Conservation (phyloP, 768 basidiomycete species). For the Coprinopsis strossmayeri region DNA sequence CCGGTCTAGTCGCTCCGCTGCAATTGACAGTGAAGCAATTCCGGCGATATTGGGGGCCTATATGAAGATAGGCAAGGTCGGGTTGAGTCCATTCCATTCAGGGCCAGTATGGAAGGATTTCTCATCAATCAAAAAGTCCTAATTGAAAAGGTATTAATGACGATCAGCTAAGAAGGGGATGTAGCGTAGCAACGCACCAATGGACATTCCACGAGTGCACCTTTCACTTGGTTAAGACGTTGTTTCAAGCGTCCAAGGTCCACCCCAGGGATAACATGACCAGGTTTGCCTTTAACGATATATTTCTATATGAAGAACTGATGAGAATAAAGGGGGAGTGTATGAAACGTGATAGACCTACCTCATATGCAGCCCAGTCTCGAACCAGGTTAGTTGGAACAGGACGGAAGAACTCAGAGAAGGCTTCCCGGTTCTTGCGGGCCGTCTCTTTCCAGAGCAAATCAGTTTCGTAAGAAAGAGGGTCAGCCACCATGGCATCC, state of each 20-base stretch:
- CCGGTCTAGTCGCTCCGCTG: too few relatives aligned
- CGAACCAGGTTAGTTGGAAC: constrained; percentile 80
- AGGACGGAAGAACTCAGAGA: constrained; percentile 82
- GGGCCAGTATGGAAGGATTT: constrained; percentile 62
- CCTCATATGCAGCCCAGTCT: constrained; percentile 74
- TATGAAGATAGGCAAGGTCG: constrained; percentile 78
- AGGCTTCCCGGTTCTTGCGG: constrained; percentile 74
- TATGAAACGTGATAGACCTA: constrained; percentile 24
- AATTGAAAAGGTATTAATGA: constrained; percentile 10
- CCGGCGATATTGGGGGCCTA: too few relatives aligned
- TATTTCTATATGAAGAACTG: constrained; percentile 43
- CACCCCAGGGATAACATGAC: constrained; percentile 73
- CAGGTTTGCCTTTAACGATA: constrained; percentile 68
- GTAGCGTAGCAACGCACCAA: constrained; percentile 33
- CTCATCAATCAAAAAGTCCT: constrained; percentile 86
- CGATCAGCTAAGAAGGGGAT: constrained; percentile 4
- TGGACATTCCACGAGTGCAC: constrained; percentile 71
- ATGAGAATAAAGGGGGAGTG: not conserved
- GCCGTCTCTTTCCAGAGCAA: constrained; percentile 67
- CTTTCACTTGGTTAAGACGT: constrained; percentile 61
- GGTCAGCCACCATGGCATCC: constrained; percentile 72
- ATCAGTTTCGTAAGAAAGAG: constrained; percentile 56
- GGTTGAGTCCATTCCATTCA: constrained; percentile 71
- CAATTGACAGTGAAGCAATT: too few relatives aligned
- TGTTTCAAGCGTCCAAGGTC: constrained; percentile 66